Percentiles rank a stretch among this genome's conserved stretches.
These are phyloP conservation scores for Lentinus tigrinus DNA, from an alignment of 768 basidiomycete species.

Conservation along the genomic window DNA sequence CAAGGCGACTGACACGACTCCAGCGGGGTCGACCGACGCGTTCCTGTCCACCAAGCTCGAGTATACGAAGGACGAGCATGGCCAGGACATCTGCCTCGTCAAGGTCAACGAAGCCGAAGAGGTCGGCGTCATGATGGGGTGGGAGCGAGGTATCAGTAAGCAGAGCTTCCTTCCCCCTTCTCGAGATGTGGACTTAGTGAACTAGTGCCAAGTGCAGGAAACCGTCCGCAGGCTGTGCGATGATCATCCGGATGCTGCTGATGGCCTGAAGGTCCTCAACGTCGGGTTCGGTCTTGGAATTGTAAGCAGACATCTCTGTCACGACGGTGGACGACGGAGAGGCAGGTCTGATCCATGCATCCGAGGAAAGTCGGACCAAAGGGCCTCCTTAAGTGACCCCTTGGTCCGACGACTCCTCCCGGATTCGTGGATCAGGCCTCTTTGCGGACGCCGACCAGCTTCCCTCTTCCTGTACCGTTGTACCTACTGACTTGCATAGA, in stretches of 20 bases:
- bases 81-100: slow-evolving; percentile 82
- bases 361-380: no score
- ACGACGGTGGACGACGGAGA: no score
- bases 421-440: no score
- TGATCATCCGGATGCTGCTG: slow-evolving; percentile 43
- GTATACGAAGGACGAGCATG: slow-evolving; percentile 66
- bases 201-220: slow-evolving; percentile 56
- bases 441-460: no score
- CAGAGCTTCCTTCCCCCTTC: neutral
- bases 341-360: no score
- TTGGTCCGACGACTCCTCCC: no score
- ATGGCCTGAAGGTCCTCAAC: slow-evolving; percentile 72
- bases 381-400: no score
- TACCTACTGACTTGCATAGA: slow-evolving; percentile 48
- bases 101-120: slow-evolving; percentile 62
- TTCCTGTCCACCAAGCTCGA: slow-evolving; percentile 72
- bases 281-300: slow-evolving; percentile 95
- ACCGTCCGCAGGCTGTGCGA: slow-evolving; percentile 69
- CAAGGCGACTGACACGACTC: slow-evolving; percentile 50
- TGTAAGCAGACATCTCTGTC: slow-evolving; percentile 42
- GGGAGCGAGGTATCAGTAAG: slow-evolving; percentile 84
- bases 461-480: no score
- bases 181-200: slow-evolving; percentile 18
- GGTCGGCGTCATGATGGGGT: slow-evolving; percentile 99
- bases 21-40: slow-evolving; percentile 58